Conservation (phyloP, 2,329 filamentous ascomycete species). For the Orbilia brochopaga region DNA sequence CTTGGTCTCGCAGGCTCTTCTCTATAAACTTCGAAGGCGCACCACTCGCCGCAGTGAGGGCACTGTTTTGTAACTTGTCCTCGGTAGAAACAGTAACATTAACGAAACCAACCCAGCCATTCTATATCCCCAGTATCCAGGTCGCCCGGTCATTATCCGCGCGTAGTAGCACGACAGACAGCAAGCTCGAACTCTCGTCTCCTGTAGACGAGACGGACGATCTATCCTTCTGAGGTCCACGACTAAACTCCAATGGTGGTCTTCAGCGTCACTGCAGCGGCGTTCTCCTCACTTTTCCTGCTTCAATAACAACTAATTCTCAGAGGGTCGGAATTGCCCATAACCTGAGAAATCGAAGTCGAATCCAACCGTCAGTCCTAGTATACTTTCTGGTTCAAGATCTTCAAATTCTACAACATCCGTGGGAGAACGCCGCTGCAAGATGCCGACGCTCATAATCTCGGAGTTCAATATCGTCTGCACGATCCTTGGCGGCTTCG, state of each 20-base stretch:
- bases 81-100: not conserved
- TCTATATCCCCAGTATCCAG: too few relatives aligned
- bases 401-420: too few relatives aligned
- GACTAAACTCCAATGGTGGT: conserved; percentile 27
- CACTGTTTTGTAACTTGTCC: not conserved
- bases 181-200: not conserved
- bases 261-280: conserved; percentile 15
- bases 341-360: too few relatives aligned
- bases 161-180: not conserved
- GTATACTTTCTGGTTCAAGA: not conserved
- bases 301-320: conserved; percentile 49
- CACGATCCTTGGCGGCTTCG: conserved; percentile 79
- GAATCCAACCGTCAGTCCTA: not conserved
- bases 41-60: too few relatives aligned
- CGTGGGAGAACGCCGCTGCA: not conserved
- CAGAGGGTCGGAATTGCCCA: conserved; percentile 39
- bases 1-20: too few relatives aligned
- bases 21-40: too few relatives aligned
- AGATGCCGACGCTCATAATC: conserved; percentile 68
- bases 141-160: not conserved
- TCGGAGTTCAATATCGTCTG: conserved; percentile 85
- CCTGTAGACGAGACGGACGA: not conserved
- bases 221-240: not conserved
- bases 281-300: conserved; percentile 27
- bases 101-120: too few relatives aligned